These are phyloP conservation scores for Apiospora pterosperma DNA, from an alignment of 2,329 filamentous ascomycete species.

Conservation along the genomic window DNA sequence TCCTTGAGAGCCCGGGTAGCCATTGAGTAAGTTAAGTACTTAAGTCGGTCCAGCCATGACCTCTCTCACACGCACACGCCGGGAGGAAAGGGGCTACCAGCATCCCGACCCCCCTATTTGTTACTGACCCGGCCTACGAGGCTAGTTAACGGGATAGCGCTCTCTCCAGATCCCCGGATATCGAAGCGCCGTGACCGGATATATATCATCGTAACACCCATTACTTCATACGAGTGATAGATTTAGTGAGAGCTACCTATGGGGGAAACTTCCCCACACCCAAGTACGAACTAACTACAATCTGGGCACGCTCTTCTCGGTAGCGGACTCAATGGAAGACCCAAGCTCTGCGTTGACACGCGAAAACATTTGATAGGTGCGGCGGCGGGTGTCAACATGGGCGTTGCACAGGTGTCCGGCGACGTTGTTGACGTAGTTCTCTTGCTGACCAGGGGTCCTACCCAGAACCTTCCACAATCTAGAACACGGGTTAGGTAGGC, in stretches of 20 bases:
- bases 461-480: conserved; percentile 48
- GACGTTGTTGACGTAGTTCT: conserved; percentile 59
- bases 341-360: conserved; percentile 54
- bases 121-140: too few relatives aligned
- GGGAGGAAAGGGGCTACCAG: too few relatives aligned
- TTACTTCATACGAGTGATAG: not conserved
- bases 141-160: too few relatives aligned
- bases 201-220: not conserved
- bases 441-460: conserved; percentile 51
- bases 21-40: too few relatives aligned
- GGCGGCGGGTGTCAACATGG: conserved; percentile 49
- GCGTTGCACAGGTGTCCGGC: conserved; percentile 53
- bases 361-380: conserved; percentile 59
- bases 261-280: not conserved
- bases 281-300: not conserved
- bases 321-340: conserved; percentile 46
- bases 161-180: too few relatives aligned
- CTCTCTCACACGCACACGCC: too few relatives aligned
- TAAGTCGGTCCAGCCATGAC: too few relatives aligned
- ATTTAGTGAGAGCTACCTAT: not conserved
- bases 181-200: not conserved
- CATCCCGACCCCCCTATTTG: too few relatives aligned
- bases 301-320: conserved; percentile 38
- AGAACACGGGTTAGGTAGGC: conserved; percentile 18
- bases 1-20: too few relatives aligned